Evolutionary conservation across 2,329 filamentous ascomycete species (phyloP), one percentile per base, ranked within the genome.

Genomic region (Gliomastix tumulicola): DNA sequence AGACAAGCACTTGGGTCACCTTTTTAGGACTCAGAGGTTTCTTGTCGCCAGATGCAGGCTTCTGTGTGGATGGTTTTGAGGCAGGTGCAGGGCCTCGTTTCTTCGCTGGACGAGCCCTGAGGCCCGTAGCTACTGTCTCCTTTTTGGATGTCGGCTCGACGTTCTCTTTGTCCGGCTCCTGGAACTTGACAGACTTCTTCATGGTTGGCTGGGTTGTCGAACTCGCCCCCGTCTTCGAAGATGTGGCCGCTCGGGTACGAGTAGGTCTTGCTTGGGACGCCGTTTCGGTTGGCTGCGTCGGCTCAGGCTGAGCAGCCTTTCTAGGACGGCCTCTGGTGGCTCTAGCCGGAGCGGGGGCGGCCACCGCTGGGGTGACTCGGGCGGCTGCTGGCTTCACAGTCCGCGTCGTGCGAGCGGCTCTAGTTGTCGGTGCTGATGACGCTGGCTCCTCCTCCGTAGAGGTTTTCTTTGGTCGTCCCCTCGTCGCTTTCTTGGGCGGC

Each of bases 121-220:
- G 53, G 19, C 66, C 62, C 10, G 50, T 43, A 11, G 56, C 36
- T 22, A 50, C 43, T 31, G 57, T 42, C 33, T 56, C 50, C 49
- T 68, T 68, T 38, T 58, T 62, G 17, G 54, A 37, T 4, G 54
- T 46, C 12, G 72, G 74, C 16, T 64, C 53, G 25, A 76, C 56
- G 44, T 82, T 82, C 51, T 82, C 78, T 57, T 82, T 82, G 51
- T 79, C 76, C 4, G 74, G 72, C 46, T 76, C 74, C 50, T 79
- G 68, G 52, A 82, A 82, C 40, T 72, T 78, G 48, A 82, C 77
- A 4, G 65, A 68, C 62, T 80, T 82, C 61, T 74, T 79, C 22
- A 64, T 55, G 6, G 64, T 59, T 15, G 71, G 55, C 54, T 65
- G 73, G 43, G 60, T 38, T 41, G 56, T 38, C n/a, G 25, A 3